Evolutionary conservation across 2,329 filamentous ascomycete genomes (phyloP).

Genomic region (Domatiomyces catenatus): DNA sequence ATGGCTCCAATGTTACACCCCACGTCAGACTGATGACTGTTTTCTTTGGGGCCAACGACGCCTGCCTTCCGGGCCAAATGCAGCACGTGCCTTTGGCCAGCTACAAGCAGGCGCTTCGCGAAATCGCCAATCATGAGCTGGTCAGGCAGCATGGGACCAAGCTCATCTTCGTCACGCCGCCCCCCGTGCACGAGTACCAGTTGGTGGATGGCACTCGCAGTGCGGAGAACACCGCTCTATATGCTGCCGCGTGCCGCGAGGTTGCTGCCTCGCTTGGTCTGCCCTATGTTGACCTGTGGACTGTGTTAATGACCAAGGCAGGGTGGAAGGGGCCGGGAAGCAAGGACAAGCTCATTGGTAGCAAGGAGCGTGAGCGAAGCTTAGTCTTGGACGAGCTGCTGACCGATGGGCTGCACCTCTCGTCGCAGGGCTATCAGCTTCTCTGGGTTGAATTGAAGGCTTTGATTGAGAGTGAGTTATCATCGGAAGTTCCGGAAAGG

Average conservation of each 20-base stretch:
- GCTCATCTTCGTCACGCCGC: constrained; percentile 61
- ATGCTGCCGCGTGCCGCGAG: constrained; percentile 48
- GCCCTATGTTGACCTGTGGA: constrained; percentile 64
- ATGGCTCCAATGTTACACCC: constrained; percentile 1
- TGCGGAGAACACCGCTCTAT: constrained; percentile 47
- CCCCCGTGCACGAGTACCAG: constrained; percentile 66
- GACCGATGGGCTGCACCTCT: constrained; percentile 41
- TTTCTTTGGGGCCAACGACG: constrained; percentile 84
- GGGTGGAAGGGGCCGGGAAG: constrained; percentile 34
- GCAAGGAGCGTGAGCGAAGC: constrained; percentile 42
- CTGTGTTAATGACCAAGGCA: constrained; percentile 53
- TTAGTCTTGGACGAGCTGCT: constrained; percentile 23
- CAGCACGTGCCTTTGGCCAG: constrained; percentile 67
- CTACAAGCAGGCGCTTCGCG: constrained; percentile 57
- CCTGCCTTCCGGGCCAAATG: constrained; percentile 49
- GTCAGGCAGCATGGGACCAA: constrained; percentile 58
- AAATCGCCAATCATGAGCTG: constrained; percentile 56
- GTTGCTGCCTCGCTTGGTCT: constrained; percentile 42
- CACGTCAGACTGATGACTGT: constrained; percentile 37
- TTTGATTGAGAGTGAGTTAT: constrained; percentile 36
- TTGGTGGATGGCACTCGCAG: constrained; percentile 37
- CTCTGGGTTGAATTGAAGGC: constrained; percentile 40
- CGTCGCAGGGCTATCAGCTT: constrained; percentile 39
- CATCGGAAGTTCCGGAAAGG: constrained; percentile 39
- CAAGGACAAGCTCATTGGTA: constrained; percentile 36